These are phyloP conservation scores for Epithemia pelagica DNA, from an alignment of 108 stramenopile species.

Conservation along the genomic window DNA sequence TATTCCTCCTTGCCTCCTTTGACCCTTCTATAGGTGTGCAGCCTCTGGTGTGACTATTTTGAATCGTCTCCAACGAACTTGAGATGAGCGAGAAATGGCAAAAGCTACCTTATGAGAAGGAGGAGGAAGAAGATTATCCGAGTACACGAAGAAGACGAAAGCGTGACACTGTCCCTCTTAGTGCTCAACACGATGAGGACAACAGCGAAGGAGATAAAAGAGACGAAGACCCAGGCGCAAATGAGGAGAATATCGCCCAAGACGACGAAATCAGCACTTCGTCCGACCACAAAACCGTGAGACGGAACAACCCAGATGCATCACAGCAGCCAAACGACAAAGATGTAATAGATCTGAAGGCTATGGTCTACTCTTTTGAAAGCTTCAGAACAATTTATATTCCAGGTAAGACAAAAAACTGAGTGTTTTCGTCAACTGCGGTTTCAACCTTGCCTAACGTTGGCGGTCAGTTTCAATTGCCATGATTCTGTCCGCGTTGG, in stretches of 20 bases:
- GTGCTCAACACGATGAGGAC: too few species aligned
- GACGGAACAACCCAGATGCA: not conserved
- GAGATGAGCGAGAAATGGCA: too few species aligned
- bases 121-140: too few species aligned
- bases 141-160: too few species aligned
- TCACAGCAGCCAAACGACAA: too few species aligned
- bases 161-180: too few species aligned
- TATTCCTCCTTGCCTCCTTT: too few species aligned
- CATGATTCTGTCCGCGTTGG: conserved; percentile 70
- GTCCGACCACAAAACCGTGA: not conserved
- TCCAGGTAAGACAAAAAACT: not conserved
- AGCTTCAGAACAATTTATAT: not conserved
- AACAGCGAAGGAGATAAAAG: not conserved
- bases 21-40: too few species aligned
- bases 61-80: too few species aligned
- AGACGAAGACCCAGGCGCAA: not conserved
- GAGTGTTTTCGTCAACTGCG: not conserved
- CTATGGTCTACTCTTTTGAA: not conserved
- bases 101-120: too few species aligned
- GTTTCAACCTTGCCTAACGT: not conserved
- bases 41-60: too few species aligned
- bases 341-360: not conserved
- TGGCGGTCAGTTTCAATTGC: conserved; percentile 34
- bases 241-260: not conserved
- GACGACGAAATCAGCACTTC: not conserved